phyloP scores from a whole-genome alignment of 352 stramenopile genomes.

The Phytophthora macrochlamydospora region DNA sequence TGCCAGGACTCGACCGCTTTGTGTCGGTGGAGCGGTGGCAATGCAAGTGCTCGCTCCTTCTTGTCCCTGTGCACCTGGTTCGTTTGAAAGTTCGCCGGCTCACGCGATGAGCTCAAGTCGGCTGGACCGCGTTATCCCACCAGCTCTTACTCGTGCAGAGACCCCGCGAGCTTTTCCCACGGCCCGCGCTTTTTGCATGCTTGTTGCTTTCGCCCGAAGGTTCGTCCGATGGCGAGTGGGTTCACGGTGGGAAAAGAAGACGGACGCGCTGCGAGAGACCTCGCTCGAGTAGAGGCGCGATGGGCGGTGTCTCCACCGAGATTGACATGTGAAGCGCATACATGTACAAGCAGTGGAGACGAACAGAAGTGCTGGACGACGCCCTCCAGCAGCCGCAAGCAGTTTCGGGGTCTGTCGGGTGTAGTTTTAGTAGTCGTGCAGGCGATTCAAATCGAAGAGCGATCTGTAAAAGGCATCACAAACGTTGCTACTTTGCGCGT shows the following conservation, averaged over 20 bases:
- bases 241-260: slow-evolving; percentile 14
- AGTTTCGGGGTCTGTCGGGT: not conserved
- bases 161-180: not conserved
- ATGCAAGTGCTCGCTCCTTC: too few relatives aligned
- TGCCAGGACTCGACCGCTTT: too few relatives aligned
- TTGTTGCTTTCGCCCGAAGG: slow-evolving; percentile 1
- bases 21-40: too few relatives aligned
- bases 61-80: too few relatives aligned
- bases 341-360: not conserved
- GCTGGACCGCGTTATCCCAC: not conserved
- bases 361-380: not conserved
- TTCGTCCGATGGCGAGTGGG: not conserved
- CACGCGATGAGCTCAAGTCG: too few relatives aligned
- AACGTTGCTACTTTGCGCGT: too few relatives aligned
- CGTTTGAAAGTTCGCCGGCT: too few relatives aligned
- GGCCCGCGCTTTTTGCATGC: slow-evolving; percentile 4
- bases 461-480: too few relatives aligned
- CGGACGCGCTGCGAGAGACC: not conserved
- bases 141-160: slow-evolving; percentile 7
- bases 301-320: slow-evolving; percentile 14
- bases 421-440: too few relatives aligned
- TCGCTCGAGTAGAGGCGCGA: not conserved
- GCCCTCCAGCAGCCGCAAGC: not conserved
- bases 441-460: too few relatives aligned
- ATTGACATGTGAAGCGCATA: not conserved